Base-by-base conservation (phyloP, 495 filamentous ascomycete species). In the Achaetomiella virescens region DNA sequence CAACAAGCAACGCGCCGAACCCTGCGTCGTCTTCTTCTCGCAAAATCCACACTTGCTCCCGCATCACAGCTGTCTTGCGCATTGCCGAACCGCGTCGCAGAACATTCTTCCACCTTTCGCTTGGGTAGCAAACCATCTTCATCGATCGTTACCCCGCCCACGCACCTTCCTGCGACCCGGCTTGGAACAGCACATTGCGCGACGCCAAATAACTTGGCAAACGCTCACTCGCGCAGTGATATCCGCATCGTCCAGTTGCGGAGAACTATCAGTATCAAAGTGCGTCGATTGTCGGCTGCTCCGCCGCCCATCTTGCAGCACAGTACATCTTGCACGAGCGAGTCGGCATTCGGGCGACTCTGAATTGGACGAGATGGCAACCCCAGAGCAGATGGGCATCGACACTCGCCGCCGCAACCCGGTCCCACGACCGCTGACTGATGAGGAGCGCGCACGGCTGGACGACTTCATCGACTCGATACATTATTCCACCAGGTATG, bases 381-480 rank as follows among this genome's bases (percentile, higher is more conserved):
- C 59, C 22, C 60, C 51, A 8, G 62, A 69, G 52, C 57, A 64
- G 20, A 69, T 71, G 64, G 88, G 93, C 66, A 87, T 93, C 66
- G 90, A 96, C 73, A 75, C 81, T 54, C 83, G 70, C 60, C 82
- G 90, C 64, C 86, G 95, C 67, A 97, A 96, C 71, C 85, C 87
- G 67, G 81, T 80, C 61, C 88, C 93, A 6, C 83, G 95, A 46
- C 82, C 84, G 56, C 73, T 97, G 29, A 78, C 84, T n/a, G 89
- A 96, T 35, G 68, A 76, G 1, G 93, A 98, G 75, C 84, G 84
- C 42, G 82, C 84, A 57, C 83, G 84, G 36, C 78, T 98, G 41
- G 89, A 96, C 25, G 91, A 97, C 67, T 98, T 89, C 67, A 81
- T 89, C 46, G 91, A 97, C 57, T 75, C 81, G 11, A 97, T 98